Evolutionary conservation across 306 rosid genomes (phyloP).

Genomic region (Malus sylvestris): DNA sequence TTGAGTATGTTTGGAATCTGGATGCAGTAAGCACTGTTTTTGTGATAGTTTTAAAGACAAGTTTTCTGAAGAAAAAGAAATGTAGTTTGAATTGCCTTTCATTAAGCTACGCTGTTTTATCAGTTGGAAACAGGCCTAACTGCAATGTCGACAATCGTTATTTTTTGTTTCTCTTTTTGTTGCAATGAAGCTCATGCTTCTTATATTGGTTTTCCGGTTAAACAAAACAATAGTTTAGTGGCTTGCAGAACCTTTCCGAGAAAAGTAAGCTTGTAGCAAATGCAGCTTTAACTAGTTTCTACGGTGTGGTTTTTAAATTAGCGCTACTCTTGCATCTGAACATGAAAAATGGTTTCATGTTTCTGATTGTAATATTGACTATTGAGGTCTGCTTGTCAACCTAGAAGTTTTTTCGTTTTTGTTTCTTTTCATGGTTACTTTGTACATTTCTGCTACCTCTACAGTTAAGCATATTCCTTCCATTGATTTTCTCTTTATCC

Average conservation of each 20-base stretch:
- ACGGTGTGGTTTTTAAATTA: not conserved
- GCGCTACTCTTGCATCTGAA: not conserved
- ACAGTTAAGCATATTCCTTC: not conserved
- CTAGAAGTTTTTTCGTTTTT: not conserved
- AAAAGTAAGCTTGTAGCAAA: not conserved
- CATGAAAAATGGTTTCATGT: not conserved
- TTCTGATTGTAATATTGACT: not conserved
- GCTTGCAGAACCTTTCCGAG: not conserved
- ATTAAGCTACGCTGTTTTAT: not conserved
- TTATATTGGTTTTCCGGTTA: not conserved
- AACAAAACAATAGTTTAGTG: not conserved
- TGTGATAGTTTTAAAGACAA: not conserved
- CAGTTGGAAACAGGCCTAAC: not conserved
- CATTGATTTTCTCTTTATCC: not conserved
- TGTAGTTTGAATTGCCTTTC: not conserved
- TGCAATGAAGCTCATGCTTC: not conserved
- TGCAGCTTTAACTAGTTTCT: constrained; percentile 1
- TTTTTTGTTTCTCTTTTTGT: not conserved
- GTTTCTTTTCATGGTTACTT: not conserved
- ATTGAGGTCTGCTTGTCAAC: not conserved
- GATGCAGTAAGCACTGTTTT: not conserved
- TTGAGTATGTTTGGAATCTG: not conserved
- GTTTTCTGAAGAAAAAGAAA: not conserved
- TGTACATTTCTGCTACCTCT: not conserved
- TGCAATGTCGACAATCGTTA: not conserved